phyloP scores from a whole-genome alignment of 768 basidiomycete genomes.

The Amanita muscaria region DNA sequence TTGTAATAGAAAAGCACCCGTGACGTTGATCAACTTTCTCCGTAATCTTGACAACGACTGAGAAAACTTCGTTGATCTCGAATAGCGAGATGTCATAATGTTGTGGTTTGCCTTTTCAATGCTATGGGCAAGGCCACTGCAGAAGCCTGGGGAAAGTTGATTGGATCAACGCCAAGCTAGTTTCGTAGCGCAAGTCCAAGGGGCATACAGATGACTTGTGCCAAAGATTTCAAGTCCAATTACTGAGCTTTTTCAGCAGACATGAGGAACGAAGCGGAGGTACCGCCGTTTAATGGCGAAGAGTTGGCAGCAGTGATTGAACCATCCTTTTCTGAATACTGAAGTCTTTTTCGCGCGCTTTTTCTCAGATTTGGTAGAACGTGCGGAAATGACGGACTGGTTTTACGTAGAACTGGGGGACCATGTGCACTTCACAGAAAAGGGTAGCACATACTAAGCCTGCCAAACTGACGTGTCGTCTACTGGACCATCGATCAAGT shows the following conservation, averaged over 20 bases:
- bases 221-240: conserved; percentile 86
- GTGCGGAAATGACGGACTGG: neutral
- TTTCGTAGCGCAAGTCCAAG: conserved; percentile 9
- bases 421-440: conserved; percentile 39
- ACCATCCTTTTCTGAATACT: conserved; percentile 83
- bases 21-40: conserved; percentile 87
- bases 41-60: conserved; percentile 83
- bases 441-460: conserved; percentile 37
- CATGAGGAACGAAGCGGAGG: conserved; percentile 91
- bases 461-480: conserved; percentile 39
- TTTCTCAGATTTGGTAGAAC: neutral
- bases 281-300: conserved; percentile 91
- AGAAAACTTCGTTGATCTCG: conserved; percentile 98
- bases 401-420: conserved; percentile 37
- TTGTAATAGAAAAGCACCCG: too few relatives aligned
- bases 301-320: conserved; percentile 96
- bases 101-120: conserved; percentile 75
- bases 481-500: conserved; percentile 32
- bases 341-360: conserved; percentile 27
- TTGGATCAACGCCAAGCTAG: conserved; percentile 88
- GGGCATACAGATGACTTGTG: conserved; percentile 83
- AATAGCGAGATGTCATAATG: conserved; percentile 80
- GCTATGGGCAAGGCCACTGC: conserved; percentile 87
- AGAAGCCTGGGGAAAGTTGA: conserved; percentile 95
- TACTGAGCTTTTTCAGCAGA: conserved; percentile 89